phyloP scores from a whole-genome alignment of 106 monocot genomes.

The Chionographis japonica region DNA sequence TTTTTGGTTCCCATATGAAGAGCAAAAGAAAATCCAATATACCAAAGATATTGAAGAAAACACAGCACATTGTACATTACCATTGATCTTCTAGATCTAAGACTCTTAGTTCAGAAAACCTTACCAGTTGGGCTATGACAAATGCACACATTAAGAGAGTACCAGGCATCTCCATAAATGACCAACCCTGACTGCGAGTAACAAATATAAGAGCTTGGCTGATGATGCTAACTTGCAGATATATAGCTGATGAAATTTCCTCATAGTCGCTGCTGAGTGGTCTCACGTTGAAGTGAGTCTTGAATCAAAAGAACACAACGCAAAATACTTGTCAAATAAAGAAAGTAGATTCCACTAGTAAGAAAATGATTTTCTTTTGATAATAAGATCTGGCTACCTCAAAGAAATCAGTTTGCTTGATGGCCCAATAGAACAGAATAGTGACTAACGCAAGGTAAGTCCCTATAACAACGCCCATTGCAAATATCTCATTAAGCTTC shows the following conservation, averaged over 20 bases:
- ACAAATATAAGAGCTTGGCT: slow-evolving; percentile 81
- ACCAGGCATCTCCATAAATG: slow-evolving; percentile 63
- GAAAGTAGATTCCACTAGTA: too few relatives aligned
- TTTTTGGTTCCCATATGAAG: too few relatives aligned
- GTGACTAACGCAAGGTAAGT: slow-evolving; percentile 73
- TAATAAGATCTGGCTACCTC: slow-evolving; percentile 23
- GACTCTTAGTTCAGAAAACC: neutral
- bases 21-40: too few relatives aligned
- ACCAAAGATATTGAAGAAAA: too few relatives aligned
- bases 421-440: slow-evolving; percentile 59
- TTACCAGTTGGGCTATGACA: slow-evolving; percentile 65
- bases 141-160: slow-evolving; percentile 63
- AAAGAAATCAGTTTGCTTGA: slow-evolving; percentile 47
- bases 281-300: slow-evolving; percentile 51
- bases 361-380: neutral
- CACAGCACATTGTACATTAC: too few relatives aligned
- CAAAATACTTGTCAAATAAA: neutral
- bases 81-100: too few relatives aligned
- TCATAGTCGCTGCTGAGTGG: slow-evolving; percentile 36
- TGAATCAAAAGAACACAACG: slow-evolving; percentile 1
- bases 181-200: slow-evolving; percentile 59
- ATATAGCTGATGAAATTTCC: slow-evolving; percentile 50
- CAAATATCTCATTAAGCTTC: slow-evolving; percentile 75
- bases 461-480: slow-evolving; percentile 61
- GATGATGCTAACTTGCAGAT: slow-evolving; percentile 76